Evolutionary conservation across 352 stramenopile species (phyloP).

Genomic region (Phytophthora macrochlamydospora): DNA sequence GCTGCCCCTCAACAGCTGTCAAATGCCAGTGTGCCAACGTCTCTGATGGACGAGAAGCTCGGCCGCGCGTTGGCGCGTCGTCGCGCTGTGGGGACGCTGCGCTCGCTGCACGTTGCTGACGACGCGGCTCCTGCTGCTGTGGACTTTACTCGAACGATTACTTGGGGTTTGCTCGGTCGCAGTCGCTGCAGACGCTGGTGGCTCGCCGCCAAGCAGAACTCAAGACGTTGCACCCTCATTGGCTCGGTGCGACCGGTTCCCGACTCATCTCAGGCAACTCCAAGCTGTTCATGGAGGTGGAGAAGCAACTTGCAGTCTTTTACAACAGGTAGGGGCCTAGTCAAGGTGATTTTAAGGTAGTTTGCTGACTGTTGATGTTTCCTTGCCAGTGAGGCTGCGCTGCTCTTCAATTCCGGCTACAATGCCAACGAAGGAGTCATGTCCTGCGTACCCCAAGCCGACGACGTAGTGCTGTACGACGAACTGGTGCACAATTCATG

Average conservation of each 20-base stretch:
- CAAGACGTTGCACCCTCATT: slow-evolving; percentile 21
- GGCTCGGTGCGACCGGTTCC: slow-evolving; percentile 86
- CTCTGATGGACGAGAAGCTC: slow-evolving; percentile 37
- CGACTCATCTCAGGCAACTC: slow-evolving; percentile 96
- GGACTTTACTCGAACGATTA: slow-evolving; percentile 98
- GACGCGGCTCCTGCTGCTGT: slow-evolving; percentile 37
- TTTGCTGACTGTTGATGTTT: slow-evolving; percentile 13
- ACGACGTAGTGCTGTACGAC: slow-evolving; percentile 95
- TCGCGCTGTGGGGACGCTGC: slow-evolving; percentile 58
- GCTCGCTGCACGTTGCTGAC: slow-evolving; percentile 40
- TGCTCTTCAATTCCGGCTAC: slow-evolving; percentile 98
- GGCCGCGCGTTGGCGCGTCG: slow-evolving; percentile 33
- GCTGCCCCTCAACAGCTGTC: not conserved
- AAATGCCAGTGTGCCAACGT: slow-evolving; percentile 14
- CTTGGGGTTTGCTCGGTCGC: slow-evolving; percentile 90
- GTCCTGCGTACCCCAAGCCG: slow-evolving; percentile 87
- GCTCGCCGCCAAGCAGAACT: slow-evolving; percentile 48
- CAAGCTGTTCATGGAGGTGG: slow-evolving; percentile 86
- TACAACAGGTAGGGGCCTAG: slow-evolving; percentile 70
- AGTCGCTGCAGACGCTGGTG: slow-evolving; percentile 58
- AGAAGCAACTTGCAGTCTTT: slow-evolving; percentile 83
- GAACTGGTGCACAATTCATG: slow-evolving; percentile 97
- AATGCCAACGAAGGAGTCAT: slow-evolving; percentile 96
- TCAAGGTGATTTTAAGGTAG: slow-evolving; percentile 1
- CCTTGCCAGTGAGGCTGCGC: slow-evolving; percentile 71